Evolutionary conservation across 2,329 filamentous ascomycete genomes (phyloP).

Genomic region (Exophiala sp.): DNA sequence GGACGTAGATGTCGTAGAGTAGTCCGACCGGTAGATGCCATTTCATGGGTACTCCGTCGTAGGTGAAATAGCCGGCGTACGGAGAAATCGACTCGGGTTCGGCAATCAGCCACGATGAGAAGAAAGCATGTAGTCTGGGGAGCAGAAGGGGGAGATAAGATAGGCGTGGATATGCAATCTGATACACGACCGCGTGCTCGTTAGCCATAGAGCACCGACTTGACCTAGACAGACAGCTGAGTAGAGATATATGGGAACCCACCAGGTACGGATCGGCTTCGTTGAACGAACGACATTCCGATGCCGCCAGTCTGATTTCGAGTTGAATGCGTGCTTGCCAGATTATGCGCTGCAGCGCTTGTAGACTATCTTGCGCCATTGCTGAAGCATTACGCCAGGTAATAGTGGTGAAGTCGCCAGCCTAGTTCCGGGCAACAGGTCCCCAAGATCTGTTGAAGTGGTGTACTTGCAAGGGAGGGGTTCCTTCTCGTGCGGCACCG

Average conservation of each 20-base stretch:
- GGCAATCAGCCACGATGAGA: constrained; percentile 53
- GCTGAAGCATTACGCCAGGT: neutral
- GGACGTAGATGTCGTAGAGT: constrained; percentile 60
- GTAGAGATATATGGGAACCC: constrained; percentile 21
- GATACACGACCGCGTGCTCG: neutral
- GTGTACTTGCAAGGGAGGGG: too few relatives aligned
- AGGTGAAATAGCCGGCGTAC: constrained; percentile 58
- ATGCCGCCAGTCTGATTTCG: constrained; percentile 53
- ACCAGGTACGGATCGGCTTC: constrained; percentile 57
- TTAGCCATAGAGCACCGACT: neutral
- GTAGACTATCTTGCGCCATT: constrained; percentile 14
- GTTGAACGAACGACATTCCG: constrained; percentile 57
- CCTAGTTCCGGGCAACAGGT: neutral
- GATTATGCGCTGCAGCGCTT: constrained; percentile 33
- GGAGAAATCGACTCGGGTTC: constrained; percentile 43
- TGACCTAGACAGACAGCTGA: neutral
- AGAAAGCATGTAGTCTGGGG: constrained; percentile 58
- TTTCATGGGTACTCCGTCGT: constrained; percentile 62
- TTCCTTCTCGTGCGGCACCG: too few relatives aligned
- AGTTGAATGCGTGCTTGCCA: constrained; percentile 57
- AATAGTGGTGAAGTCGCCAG: neutral
- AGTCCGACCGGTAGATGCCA: constrained; percentile 67
- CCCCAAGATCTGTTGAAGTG: too few relatives aligned
- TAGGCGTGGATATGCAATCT: constrained; percentile 59
- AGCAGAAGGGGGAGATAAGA: constrained; percentile 64